A percentile compares a stretch with the other conserved stretches of the same genome.
These are phyloP conservation scores for Ogataea glucozyma DNA, from an alignment of 805 yeast species.

Conservation along the genomic window DNA sequence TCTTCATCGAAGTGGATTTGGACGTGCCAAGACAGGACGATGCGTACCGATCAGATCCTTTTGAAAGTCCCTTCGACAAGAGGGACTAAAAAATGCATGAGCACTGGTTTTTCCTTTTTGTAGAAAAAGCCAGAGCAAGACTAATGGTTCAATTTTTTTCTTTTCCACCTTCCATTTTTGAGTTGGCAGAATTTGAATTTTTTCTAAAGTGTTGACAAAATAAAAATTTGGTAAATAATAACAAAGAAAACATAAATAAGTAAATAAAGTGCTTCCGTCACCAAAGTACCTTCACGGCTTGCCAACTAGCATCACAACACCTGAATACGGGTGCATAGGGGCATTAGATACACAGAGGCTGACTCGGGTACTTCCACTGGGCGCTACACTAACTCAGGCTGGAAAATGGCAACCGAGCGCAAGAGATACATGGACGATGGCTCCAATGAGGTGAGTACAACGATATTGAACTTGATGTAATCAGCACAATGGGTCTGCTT, in stretches of 20 bases:
- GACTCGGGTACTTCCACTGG: no score
- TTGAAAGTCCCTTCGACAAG: slow-evolving; percentile 20
- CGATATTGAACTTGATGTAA: not conserved
- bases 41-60: no score
- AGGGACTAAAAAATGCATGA: not conserved
- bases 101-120: no score
- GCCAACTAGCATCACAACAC: not conserved
- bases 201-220: slow-evolving; percentile 20
- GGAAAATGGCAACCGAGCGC: slow-evolving; percentile 24
- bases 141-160: not conserved
- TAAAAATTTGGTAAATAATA: slow-evolving; percentile 23
- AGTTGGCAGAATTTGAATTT: slow-evolving; percentile 4
- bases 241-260: slow-evolving; percentile 18
- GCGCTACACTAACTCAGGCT: not conserved
- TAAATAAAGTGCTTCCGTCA: slow-evolving; percentile 4
- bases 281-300: not conserved
- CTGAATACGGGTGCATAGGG: slow-evolving; percentile 5
- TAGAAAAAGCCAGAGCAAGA: no score
- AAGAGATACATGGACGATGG: slow-evolving; percentile 26
- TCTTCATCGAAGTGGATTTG: slow-evolving; percentile 24
- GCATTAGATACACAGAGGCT: not conserved
- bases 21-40: slow-evolving; percentile 8
- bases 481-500: not conserved
- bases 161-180: slow-evolving; percentile 1
- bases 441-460: slow-evolving; percentile 23